Conservation (phyloP, 441 rosid species). For the Euphorbia celastroides region DNA sequence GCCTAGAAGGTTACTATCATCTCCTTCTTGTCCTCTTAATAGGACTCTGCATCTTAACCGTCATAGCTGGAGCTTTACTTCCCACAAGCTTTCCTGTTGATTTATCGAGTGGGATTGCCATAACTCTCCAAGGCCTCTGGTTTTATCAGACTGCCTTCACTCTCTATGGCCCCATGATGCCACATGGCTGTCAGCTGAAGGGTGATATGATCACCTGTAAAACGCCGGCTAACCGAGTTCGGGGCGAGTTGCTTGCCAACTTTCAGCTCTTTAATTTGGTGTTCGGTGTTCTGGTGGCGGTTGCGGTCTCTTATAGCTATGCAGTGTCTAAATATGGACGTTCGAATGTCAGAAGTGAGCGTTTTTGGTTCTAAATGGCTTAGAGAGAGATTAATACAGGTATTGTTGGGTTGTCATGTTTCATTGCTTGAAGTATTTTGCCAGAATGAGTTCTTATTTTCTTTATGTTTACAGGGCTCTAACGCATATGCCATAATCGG, state of each 20-base stretch:
- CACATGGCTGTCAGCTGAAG: conserved; percentile 64
- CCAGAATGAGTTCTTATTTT: not conserved
- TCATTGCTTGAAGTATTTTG: not conserved
- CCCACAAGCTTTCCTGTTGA: conserved; percentile 80
- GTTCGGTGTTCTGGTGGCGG: conserved; percentile 56
- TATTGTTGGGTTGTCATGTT: not conserved
- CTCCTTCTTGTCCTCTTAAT: conserved; percentile 79
- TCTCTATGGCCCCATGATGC: conserved; percentile 94
- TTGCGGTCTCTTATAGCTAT: conserved; percentile 47
- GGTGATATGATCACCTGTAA: conserved; percentile 42
- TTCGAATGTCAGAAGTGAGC: conserved; percentile 27
- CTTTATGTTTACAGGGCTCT: not conserved
- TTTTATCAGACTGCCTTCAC: conserved; percentile 94
- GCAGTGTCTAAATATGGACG: conserved; percentile 54
- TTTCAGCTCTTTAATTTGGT: conserved; percentile 72
- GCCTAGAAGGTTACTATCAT: conserved; percentile 95
- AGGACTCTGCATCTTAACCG: conserved; percentile 60
- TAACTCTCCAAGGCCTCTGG: conserved; percentile 96
- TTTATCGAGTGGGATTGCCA: conserved; percentile 60
- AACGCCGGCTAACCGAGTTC: conserved; percentile 47
- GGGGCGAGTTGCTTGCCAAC: conserved; percentile 83
- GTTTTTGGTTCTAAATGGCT: conserved; percentile 18
- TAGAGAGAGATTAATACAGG: conserved; percentile 18
- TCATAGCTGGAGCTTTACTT: conserved; percentile 66
- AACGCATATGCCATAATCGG: not conserved